phyloP scores from a whole-genome alignment of 2,329 filamentous ascomycete genomes.

The Xylaria sp. region DNA sequence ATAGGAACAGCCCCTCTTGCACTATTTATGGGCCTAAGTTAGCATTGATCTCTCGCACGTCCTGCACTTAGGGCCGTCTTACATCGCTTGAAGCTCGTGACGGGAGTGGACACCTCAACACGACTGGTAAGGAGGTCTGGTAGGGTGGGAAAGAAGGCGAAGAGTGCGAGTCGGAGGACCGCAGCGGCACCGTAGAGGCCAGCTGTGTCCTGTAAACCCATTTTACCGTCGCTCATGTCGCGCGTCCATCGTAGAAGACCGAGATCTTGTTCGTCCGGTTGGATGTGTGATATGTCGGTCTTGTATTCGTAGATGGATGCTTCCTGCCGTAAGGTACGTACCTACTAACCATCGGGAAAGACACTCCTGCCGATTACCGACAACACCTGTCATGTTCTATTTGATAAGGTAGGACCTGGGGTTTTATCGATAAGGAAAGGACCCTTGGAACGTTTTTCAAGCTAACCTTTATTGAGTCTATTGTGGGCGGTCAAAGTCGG shows the following conservation, averaged over 20 bases:
- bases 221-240: conserved; percentile 50
- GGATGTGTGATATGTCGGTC: background rate
- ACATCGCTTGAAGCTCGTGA: conserved; percentile 98
- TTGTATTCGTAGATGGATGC: background rate
- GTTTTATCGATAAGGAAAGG: conserved; percentile 27
- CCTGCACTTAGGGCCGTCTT: conserved; percentile 50
- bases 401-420: background rate
- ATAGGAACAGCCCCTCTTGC: conserved; percentile 95
- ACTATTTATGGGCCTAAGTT: conserved; percentile 65
- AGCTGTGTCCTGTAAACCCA: conserved; percentile 57
- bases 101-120: conserved; percentile 95
- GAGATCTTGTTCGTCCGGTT: conserved; percentile 17
- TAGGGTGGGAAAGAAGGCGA: conserved; percentile 81
- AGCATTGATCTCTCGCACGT: background rate
- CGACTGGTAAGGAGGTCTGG: conserved; percentile 87
- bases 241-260: conserved; percentile 46
- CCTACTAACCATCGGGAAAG: background rate
- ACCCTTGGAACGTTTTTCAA: background rate
- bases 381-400: conserved; percentile 25
- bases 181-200: conserved; percentile 80
- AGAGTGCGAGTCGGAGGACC: conserved; percentile 81
- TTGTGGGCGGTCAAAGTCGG: conserved; percentile 40
- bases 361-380: conserved; percentile 17
- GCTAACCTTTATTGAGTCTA: conserved; percentile 12
- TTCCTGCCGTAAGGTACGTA: background rate